A percentile compares a stretch with the other conserved stretches of the same genome.
Conservation (phyloP, 75 land plant species). For the Selaginella moellendorffii region DNA sequence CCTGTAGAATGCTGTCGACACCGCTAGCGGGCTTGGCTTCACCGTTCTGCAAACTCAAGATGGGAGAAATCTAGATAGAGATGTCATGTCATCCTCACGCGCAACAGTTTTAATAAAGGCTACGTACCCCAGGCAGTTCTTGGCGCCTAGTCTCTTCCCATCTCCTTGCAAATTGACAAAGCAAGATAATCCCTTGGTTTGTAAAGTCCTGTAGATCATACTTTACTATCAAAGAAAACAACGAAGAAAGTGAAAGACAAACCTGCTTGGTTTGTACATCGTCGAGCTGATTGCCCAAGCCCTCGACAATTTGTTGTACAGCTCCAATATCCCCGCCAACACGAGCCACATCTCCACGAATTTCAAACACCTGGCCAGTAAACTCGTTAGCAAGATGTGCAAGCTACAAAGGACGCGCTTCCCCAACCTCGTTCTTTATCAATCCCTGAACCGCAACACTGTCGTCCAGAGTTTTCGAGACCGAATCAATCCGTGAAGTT, state of each 20-base stretch:
- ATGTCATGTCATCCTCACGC: too few species aligned
- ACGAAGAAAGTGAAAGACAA: background rate
- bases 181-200: background rate
- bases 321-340: constrained; percentile 59
- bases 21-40: background rate
- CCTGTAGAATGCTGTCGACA: too few species aligned
- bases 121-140: background rate
- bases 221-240: background rate
- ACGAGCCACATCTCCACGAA: constrained; percentile 40
- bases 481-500: constrained; percentile 42
- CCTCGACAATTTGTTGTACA: constrained; percentile 42
- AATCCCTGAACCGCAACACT: constrained; percentile 47
- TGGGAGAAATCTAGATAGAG: background rate
- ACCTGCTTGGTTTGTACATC: constrained; percentile 56
- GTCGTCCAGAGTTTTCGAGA: constrained; percentile 63
- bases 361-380: constrained; percentile 57
- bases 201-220: background rate
- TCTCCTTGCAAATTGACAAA: background rate
- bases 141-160: background rate
- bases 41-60: background rate
- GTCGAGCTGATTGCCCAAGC: constrained; percentile 34
- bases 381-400: background rate
- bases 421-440: constrained; percentile 39
- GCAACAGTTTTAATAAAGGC: too few species aligned
- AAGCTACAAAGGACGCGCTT: background rate